Evolutionary conservation across 345 rosid species (phyloP).

Genomic region (Bruguiera parviflora): DNA sequence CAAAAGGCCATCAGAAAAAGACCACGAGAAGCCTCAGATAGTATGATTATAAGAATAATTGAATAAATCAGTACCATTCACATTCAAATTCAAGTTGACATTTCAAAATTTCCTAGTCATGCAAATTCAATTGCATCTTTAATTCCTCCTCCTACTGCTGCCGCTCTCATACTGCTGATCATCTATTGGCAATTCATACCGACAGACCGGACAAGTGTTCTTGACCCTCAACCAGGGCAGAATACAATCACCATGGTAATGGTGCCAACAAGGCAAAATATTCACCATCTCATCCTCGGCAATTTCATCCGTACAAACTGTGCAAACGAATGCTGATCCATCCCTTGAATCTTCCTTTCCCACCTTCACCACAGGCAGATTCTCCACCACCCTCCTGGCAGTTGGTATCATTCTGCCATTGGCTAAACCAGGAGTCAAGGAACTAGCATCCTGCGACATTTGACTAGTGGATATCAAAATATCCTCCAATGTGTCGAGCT

Average conservation of each 20-base stretch:
- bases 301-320: slow-evolving; percentile 53
- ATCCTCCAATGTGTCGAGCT: no score
- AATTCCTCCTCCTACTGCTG: slow-evolving; percentile 8
- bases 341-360: slow-evolving; percentile 28
- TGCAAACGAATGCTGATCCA: slow-evolving; percentile 26
- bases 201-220: slow-evolving; percentile 18
- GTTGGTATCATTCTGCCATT: slow-evolving; percentile 40
- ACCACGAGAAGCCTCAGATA: background rate
- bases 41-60: no score
- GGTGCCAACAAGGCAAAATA: slow-evolving; percentile 28
- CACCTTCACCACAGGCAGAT: slow-evolving; percentile 40
- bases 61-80: background rate
- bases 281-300: slow-evolving; percentile 34
- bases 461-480: no score
- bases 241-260: slow-evolving; percentile 19
- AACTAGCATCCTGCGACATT: no score
- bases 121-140: slow-evolving; percentile 8
- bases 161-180: slow-evolving; percentile 42
- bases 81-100: slow-evolving; percentile 20
- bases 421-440: no score
- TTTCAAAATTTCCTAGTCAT: slow-evolving; percentile 27
- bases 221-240: slow-evolving; percentile 12
- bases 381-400: slow-evolving; percentile 34
- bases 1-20: background rate
- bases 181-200: slow-evolving; percentile 40